Percentiles rank a stretch among this genome's conserved stretches.
phyloP scores from a whole-genome alignment of 257 asterid species.

The Leptodermis oblonga region DNA sequence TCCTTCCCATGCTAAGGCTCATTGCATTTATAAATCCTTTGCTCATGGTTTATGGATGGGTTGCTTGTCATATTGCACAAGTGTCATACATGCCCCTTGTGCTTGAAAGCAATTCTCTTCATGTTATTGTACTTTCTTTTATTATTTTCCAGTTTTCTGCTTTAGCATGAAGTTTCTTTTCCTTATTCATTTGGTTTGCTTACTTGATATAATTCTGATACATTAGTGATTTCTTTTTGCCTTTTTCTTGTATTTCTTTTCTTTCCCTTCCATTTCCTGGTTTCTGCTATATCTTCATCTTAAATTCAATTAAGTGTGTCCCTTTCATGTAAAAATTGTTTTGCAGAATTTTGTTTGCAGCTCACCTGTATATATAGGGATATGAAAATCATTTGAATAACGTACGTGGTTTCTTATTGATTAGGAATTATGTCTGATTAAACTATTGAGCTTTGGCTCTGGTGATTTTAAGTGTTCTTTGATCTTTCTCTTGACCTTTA shows the following conservation, averaged over 20 bases:
- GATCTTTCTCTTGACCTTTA: background rate
- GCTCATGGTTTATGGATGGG: background rate
- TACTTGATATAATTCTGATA: background rate
- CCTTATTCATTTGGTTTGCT: background rate
- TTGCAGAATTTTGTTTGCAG: background rate
- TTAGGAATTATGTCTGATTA: background rate
- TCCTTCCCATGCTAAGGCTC: background rate
- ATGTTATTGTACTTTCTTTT: background rate
- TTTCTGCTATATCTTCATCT: background rate
- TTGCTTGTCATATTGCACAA: background rate
- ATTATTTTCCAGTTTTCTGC: background rate
- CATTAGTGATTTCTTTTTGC: background rate
- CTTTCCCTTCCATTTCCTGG: background rate
- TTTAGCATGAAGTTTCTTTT: background rate
- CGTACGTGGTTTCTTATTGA: background rate
- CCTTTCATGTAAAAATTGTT: background rate
- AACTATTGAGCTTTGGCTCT: background rate
- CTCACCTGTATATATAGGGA: background rate
- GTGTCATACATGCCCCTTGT: background rate
- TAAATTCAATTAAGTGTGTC: too few species aligned
- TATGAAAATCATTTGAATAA: background rate
- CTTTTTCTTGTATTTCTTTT: background rate
- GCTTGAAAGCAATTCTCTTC: conserved; percentile 2
- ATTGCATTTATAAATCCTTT: background rate
- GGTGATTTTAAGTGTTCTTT: background rate